Percentiles rank a stretch among this genome's conserved stretches.
phyloP scores from a whole-genome alignment of 108 stramenopile genomes.

The Skeletonema menzelii region DNA sequence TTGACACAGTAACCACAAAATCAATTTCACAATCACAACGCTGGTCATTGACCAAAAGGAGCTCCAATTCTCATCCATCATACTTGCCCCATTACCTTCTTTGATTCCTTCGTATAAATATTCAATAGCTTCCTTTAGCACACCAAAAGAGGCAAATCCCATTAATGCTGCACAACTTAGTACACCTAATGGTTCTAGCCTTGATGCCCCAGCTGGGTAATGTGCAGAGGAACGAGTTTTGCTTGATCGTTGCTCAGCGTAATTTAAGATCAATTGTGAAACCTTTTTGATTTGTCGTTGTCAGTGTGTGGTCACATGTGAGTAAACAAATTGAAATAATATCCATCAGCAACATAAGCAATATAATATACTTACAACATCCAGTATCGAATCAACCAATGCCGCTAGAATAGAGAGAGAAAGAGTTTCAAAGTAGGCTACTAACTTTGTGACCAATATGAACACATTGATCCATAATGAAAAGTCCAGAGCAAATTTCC shows the following conservation, averaged over 20 bases:
- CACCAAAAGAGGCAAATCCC: slow-evolving; percentile 92
- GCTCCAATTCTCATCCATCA: slow-evolving; percentile 52
- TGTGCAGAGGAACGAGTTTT: slow-evolving; percentile 72
- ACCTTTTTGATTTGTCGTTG: background rate
- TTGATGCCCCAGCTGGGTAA: slow-evolving; percentile 90
- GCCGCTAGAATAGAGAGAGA: slow-evolving; percentile 90
- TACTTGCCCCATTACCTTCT: slow-evolving; percentile 16
- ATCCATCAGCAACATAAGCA: background rate
- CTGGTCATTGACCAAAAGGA: slow-evolving; percentile 67
- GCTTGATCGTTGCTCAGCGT: slow-evolving; percentile 78
- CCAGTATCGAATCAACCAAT: slow-evolving; percentile 86
- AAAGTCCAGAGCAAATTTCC: slow-evolving; percentile 74
- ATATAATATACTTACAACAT: slow-evolving; percentile 56
- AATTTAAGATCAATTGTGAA: slow-evolving; percentile 80
- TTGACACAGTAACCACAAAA: slow-evolving; percentile 65
- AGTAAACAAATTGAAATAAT: background rate
- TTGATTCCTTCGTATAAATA: slow-evolving; percentile 30
- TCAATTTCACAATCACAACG: slow-evolving; percentile 83
- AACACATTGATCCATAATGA: slow-evolving; percentile 79
- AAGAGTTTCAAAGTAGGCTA: slow-evolving; percentile 74
- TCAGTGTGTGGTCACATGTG: background rate
- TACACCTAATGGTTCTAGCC: slow-evolving; percentile 93
- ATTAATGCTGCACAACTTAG: slow-evolving; percentile 92
- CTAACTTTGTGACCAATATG: slow-evolving; percentile 77
- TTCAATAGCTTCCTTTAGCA: slow-evolving; percentile 74